Conservation (phyloP, 2,329 filamentous ascomycete species). For the Tolypocladium cylindrosporum region DNA sequence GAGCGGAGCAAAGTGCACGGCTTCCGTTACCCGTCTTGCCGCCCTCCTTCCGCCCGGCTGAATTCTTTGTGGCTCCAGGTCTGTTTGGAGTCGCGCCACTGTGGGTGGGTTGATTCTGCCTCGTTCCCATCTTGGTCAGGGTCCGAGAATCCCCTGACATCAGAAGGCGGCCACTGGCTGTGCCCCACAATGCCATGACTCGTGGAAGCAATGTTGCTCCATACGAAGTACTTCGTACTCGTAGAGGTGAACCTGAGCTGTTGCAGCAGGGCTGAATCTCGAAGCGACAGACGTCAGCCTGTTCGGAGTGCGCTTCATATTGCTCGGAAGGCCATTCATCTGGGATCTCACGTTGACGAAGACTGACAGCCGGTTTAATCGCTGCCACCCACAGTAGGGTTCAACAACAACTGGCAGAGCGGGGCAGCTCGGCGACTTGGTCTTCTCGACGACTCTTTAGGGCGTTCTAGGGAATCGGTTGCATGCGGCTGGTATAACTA, state of each 20-base stretch:
- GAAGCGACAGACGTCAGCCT: not conserved
- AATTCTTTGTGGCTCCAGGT: not conserved
- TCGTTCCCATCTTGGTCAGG: not conserved
- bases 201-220: not conserved
- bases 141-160: not conserved
- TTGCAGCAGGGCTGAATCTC: not conserved
- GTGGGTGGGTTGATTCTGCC: not conserved
- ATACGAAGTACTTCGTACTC: not conserved
- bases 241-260: not conserved
- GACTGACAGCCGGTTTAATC: not conserved
- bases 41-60: not conserved
- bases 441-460: not conserved
- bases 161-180: not conserved
- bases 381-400: not conserved
- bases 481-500: not conserved
- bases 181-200: not conserved
- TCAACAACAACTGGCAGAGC: not conserved
- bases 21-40: not conserved
- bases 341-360: not conserved
- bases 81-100: not conserved
- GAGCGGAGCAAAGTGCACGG: not conserved
- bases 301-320: not conserved
- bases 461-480: not conserved
- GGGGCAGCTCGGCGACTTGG: not conserved
- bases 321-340: not conserved